Percentiles rank a stretch among this genome's conserved stretches.
Evolutionary conservation across 2,329 filamentous ascomycete species (phyloP).

Genomic region (Trichoderma afroharzianum): DNA sequence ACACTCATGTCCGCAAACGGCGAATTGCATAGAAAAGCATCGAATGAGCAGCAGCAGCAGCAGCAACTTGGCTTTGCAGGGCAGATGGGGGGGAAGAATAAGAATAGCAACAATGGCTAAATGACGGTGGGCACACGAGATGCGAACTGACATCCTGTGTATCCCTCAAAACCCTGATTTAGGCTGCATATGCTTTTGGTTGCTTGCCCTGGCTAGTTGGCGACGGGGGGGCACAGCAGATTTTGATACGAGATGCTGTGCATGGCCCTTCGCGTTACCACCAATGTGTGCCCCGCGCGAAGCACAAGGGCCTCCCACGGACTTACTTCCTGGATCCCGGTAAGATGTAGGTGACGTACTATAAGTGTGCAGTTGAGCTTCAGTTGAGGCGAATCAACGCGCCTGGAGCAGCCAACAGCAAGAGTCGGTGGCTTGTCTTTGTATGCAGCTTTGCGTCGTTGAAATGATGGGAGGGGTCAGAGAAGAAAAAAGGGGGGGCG

Average conservation of each 20-base stretch:
- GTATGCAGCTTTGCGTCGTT: background rate
- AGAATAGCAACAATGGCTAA: background rate
- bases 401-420: background rate
- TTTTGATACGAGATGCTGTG: constrained; percentile 5
- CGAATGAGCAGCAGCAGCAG: background rate
- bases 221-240: background rate
- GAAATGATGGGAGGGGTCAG: background rate
- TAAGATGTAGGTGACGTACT: constrained; percentile 9
- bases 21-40: background rate
- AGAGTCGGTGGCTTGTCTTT: background rate
- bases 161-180: background rate
- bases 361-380: background rate
- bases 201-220: background rate
- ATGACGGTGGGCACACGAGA: background rate
- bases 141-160: background rate
- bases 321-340: constrained; percentile 10
- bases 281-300: constrained; percentile 5
- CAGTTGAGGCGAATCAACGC: background rate
- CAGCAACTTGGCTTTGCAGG: background rate
- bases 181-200: background rate
- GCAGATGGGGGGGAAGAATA: background rate
- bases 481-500: background rate
- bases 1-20: background rate
- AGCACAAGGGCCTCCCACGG: background rate
- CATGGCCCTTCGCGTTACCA: constrained; percentile 5